Evolutionary conservation across 164 flowering plant species (phyloP).

Genomic region (Akebia trifoliata): DNA sequence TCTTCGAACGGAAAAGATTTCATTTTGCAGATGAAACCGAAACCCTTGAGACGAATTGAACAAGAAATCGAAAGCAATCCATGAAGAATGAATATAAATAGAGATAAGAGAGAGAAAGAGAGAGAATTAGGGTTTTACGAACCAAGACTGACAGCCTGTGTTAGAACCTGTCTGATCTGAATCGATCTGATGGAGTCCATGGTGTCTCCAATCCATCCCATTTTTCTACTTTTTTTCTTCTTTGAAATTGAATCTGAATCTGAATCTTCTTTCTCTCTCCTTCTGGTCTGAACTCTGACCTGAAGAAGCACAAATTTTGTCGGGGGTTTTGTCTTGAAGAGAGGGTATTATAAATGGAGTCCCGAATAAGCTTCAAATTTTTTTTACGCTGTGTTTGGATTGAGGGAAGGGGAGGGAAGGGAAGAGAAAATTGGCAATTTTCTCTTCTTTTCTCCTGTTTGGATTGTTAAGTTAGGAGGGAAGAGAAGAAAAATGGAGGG

Average conservation of each 20-base stretch:
- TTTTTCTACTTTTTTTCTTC: slow-evolving; percentile 17
- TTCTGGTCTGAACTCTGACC: slow-evolving; percentile 5
- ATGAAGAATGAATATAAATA: not conserved
- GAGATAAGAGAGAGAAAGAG: slow-evolving; percentile 2
- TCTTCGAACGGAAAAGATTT: not conserved
- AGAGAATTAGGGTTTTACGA: slow-evolving; percentile 17
- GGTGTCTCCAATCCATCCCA: slow-evolving; percentile 80
- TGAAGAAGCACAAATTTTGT: not conserved
- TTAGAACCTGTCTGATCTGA: slow-evolving; percentile 63
- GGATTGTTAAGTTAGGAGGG: too few species aligned
- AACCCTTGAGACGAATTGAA: not conserved
- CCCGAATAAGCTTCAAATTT: too few species aligned
- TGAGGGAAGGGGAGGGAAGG: too few species aligned
- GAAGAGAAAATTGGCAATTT: too few species aligned
- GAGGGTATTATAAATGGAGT: too few species aligned
- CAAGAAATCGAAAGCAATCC: not conserved
- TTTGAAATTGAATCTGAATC: not conserved
- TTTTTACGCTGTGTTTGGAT: too few species aligned
- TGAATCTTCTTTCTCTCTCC: slow-evolving; percentile 1
- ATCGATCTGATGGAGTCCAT: slow-evolving; percentile 65
- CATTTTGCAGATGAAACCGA: too few species aligned
- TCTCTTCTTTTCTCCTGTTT: too few species aligned
- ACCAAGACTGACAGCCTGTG: slow-evolving; percentile 79
- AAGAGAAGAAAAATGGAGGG: too few species aligned
- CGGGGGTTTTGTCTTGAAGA: not conserved